These are phyloP conservation scores for Leavenworthia alabamica DNA, from an alignment of 345 rosid genomes.

Conservation along the genomic window DNA sequence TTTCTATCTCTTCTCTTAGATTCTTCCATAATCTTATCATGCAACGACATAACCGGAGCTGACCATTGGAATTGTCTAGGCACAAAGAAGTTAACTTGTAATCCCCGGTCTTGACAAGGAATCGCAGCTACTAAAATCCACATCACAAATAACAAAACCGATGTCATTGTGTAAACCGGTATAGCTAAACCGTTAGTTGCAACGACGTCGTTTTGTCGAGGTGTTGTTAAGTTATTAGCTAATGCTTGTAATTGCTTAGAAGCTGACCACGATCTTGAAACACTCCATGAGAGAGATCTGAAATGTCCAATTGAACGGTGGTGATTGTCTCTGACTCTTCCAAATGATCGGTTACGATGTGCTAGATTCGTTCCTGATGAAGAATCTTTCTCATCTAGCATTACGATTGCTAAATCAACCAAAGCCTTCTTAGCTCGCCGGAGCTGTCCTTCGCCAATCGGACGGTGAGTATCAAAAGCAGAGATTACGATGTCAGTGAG, in stretches of 20 bases:
- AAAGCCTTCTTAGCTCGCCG: slow-evolving; percentile 88
- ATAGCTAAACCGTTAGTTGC: slow-evolving; percentile 58
- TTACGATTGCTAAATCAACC: slow-evolving; percentile 66
- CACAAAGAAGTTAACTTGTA: slow-evolving; percentile 65
- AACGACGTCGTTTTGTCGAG: slow-evolving; percentile 47
- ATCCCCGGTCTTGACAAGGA: slow-evolving; percentile 92
- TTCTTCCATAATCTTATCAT: slow-evolving; percentile 72
- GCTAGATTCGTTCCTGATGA: slow-evolving; percentile 36
- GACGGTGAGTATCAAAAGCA: slow-evolving; percentile 43
- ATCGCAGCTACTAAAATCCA: slow-evolving; percentile 95
- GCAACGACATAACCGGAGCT: slow-evolving; percentile 49
- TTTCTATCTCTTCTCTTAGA: slow-evolving; percentile 69
- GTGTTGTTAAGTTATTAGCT: slow-evolving; percentile 53
- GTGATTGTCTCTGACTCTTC: slow-evolving; percentile 42
- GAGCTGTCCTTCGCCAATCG: slow-evolving; percentile 74
- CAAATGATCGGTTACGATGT: slow-evolving; percentile 79
- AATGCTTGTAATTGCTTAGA: slow-evolving; percentile 81
- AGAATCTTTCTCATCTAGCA: slow-evolving; percentile 83
- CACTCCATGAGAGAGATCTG: slow-evolving; percentile 92
- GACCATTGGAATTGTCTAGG: slow-evolving; percentile 75
- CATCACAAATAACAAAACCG: slow-evolving; percentile 68
- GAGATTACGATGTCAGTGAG: slow-evolving; percentile 60
- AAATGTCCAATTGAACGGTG: slow-evolving; percentile 51
- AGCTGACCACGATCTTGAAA: slow-evolving; percentile 96
- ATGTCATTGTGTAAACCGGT: slow-evolving; percentile 63